Conservation (phyloP, 352 stramenopile species). For the Phytophthora cactorum region DNA sequence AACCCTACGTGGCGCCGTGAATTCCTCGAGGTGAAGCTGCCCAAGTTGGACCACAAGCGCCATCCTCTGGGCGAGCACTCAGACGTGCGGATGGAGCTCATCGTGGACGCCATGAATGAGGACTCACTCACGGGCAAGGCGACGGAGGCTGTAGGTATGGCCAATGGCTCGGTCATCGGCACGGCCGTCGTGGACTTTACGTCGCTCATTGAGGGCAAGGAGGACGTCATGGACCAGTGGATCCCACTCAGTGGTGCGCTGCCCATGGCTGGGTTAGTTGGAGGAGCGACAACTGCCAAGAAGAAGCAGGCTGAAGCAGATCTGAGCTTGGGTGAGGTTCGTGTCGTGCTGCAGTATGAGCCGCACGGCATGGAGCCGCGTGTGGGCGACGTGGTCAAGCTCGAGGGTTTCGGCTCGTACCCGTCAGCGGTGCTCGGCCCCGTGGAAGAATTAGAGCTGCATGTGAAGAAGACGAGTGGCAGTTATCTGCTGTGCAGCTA, state of each 20-base stretch:
- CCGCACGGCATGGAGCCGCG: conserved; percentile 78
- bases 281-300: conserved; percentile 30
- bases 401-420: conserved; percentile 79
- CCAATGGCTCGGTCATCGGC: conserved; percentile 77
- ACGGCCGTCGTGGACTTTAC: conserved; percentile 76
- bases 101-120: conserved; percentile 85
- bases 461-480: conserved; percentile 84
- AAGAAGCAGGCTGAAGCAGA: conserved; percentile 51
- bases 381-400: conserved; percentile 75
- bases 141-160: conserved; percentile 81
- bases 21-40: conserved; percentile 76
- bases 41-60: conserved; percentile 71
- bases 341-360: conserved; percentile 82
- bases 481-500: conserved; percentile 82
- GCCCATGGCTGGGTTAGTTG: conserved; percentile 10
- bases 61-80: conserved; percentile 67
- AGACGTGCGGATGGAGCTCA: conserved; percentile 74
- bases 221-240: conserved; percentile 84
- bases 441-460: conserved; percentile 74
- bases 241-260: conserved; percentile 66
- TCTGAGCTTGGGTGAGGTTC: conserved; percentile 71
- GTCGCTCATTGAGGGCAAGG: conserved; percentile 71
- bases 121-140: conserved; percentile 79
- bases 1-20: conserved; percentile 81
- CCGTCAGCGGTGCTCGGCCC: conserved; percentile 69